phyloP scores from a whole-genome alignment of 2,329 filamentous ascomycete species.

The Colletotrichum siamense region DNA sequence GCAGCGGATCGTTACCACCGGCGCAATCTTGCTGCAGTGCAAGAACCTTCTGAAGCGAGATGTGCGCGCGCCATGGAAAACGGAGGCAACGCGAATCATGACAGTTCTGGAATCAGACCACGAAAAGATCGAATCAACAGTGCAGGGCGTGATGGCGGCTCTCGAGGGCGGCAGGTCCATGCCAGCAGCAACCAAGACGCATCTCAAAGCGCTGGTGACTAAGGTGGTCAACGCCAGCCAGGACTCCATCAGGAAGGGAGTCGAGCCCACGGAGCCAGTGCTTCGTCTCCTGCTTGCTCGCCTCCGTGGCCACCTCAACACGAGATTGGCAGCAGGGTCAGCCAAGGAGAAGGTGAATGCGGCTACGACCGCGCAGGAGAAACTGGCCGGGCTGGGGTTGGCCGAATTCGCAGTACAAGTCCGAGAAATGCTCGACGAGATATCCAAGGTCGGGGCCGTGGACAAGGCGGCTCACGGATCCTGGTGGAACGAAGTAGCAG shows the following conservation, averaged over 20 bases:
- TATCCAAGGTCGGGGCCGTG: constrained; percentile 68
- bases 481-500: constrained; percentile 74
- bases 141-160: constrained; percentile 67
- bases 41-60: constrained; percentile 86
- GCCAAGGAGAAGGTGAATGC: constrained; percentile 74
- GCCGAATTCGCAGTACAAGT: constrained; percentile 77
- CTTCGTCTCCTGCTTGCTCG: constrained; percentile 72
- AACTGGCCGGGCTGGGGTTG: constrained; percentile 71
- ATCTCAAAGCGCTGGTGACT: constrained; percentile 62
- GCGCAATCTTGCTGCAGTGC: constrained; percentile 77
- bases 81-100: constrained; percentile 74
- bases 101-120: constrained; percentile 66
- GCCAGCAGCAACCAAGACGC: constrained; percentile 65
- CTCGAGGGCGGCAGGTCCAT: constrained; percentile 68
- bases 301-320: constrained; percentile 69
- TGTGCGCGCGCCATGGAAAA: constrained; percentile 78
- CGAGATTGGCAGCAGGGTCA: constrained; percentile 68
- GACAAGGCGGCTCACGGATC: constrained; percentile 71
- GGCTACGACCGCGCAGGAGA: constrained; percentile 72
- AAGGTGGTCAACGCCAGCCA: constrained; percentile 59
- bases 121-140: constrained; percentile 55
- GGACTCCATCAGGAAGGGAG: constrained; percentile 46
- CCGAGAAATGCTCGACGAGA: constrained; percentile 71
- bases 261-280: constrained; percentile 59
- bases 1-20: constrained; percentile 71